Percentiles rank a stretch among this genome's conserved stretches.
phyloP scores from a whole-genome alignment of 805 yeast genomes.

The Saturnispora mendoncae region DNA sequence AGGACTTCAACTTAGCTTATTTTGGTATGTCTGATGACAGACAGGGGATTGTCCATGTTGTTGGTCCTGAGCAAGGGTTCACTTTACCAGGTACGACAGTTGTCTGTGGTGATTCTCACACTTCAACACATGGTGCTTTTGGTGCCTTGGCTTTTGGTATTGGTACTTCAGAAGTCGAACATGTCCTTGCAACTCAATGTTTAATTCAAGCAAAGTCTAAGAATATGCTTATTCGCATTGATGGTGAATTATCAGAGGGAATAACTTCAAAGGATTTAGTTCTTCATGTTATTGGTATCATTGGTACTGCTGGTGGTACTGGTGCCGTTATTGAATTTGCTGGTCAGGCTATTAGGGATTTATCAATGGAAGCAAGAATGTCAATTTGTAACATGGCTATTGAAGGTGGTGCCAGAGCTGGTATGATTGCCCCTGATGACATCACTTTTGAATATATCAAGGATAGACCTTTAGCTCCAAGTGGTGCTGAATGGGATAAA shows the following conservation, averaged over 20 bases:
- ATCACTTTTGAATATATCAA: conserved; percentile 79
- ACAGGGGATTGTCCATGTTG: conserved; percentile 97
- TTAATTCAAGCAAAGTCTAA: conserved; percentile 89
- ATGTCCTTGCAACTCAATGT: conserved; percentile 96
- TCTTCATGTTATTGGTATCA: conserved; percentile 88
- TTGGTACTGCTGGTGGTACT: conserved; percentile 99
- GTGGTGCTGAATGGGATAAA: conserved; percentile 90
- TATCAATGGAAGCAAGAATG: conserved; percentile 98
- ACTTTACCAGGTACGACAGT: conserved; percentile 98
- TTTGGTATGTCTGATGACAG: conserved; percentile 92
- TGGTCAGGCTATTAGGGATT: conserved; percentile 83
- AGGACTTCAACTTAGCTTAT: conserved; percentile 79
- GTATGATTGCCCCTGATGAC: conserved; percentile 96
- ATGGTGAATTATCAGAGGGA: conserved; percentile 79
- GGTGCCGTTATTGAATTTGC: conserved; percentile 96
- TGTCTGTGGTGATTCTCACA: conserved; percentile 98
- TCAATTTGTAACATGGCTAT: conserved; percentile 99
- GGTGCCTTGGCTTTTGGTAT: conserved; percentile 97
- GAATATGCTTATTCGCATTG: conserved; percentile 84
- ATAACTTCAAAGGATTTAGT: conserved; percentile 94
- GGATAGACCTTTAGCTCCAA: conserved; percentile 92
- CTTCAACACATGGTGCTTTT: conserved; percentile 98
- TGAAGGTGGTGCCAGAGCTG: conserved; percentile 99
- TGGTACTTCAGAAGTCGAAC: conserved; percentile 99
- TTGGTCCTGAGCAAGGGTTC: conserved; percentile 99